Evolutionary conservation across 2,329 filamentous ascomycete species (phyloP), one percentile per base, ranked within the genome.

Genomic region (Aspergillus aculeatinus): DNA sequence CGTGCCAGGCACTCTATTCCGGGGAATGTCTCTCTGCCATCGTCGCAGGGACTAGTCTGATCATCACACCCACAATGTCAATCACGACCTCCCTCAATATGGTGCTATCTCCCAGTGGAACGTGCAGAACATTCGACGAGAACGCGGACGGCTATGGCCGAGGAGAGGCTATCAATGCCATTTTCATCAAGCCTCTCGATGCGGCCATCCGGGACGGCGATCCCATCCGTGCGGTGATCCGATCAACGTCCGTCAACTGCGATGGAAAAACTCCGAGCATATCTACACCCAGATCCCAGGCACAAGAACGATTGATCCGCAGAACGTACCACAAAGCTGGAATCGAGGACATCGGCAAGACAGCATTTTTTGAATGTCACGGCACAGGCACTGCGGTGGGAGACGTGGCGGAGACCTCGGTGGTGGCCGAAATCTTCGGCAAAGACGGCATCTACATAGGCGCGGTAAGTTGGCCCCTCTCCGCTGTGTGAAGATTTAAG

Each of bases 191-290:
- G 58, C 55, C 25, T 5, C 50, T 76, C 2, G 21, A 48, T 14
- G 63, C 68, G 44, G 72, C 21, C 73, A 1, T 75, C 6, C 44
- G 59, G 14, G 70, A 73, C 52, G 64, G 67, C 0, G 65, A 75
- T 55, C 64, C 72, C 2, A 67, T 78, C 12, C 64, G 74, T 5
- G 74, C 70, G 0, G 65, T 78, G 11, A 73, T 78, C 25, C 65
- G 74, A n/a, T 63, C 64, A 4, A 73, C 70, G 1, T 62, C 64
- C 1, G 60, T 63, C 1, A 76, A 75, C 48, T 61, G 55, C 7
- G 73, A 74, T 51, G 74, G 74, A 2, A 67, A 60, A 33, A 67
- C 68, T 0, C 59, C 60, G 1, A 64, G 55, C n/a, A 65, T 70
- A 5, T 61, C 65, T 4, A 61, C 60, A 1, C 65, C 64, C 5